Evolutionary conservation across 2,329 filamentous ascomycete species (phyloP), one percentile per base, ranked within the genome.

Genomic region (Trichoderma sp.): DNA sequence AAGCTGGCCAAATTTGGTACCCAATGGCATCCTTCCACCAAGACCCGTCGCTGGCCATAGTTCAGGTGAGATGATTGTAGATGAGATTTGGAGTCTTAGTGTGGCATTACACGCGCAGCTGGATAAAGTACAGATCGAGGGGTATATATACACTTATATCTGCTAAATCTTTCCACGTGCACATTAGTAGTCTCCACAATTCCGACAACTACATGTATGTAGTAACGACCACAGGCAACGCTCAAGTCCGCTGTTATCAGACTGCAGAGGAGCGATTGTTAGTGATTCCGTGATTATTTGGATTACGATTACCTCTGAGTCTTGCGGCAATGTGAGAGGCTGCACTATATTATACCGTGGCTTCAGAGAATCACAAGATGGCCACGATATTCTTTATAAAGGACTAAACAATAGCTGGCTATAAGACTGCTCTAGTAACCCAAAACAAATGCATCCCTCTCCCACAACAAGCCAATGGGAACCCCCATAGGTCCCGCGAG

Each of bases 1-100:
- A 85, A 32, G 87, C 83, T 3, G 86, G 86, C 75, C 88, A 89
- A 74, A 89, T 87, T 75, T 89, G 86, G 74, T 88, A 89, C 47
- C 87, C 83, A 2, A 83, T 80, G 20, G 81, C 83, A 72, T 88
- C 84, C 73, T 87, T 87, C 87, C 87, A 88, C 86, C 86, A 88
- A 2, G 58, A 32, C 0, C 3, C n/a, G 26, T 58, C 55, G 15
- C 17, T 20, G 8, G 43, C 5, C 43, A 47, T 47, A 11, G 39
- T 47, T 47, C 8, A 20, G 43, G 43, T 20, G 0, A 20, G n/a
- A 20, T 20, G 8, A 5, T 47, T 47, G 43, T 47, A 20, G 17
- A 47, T 47, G 43, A 47, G n/a, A 47, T 47, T 47, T 47, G n/a
- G 17, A 47, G 9, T 20, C n/a, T 47, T 47, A 47, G 43, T n/a